Evolutionary conservation across 2,329 filamentous ascomycete species (phyloP).

Genomic region (Pseudocercospora fuligena): DNA sequence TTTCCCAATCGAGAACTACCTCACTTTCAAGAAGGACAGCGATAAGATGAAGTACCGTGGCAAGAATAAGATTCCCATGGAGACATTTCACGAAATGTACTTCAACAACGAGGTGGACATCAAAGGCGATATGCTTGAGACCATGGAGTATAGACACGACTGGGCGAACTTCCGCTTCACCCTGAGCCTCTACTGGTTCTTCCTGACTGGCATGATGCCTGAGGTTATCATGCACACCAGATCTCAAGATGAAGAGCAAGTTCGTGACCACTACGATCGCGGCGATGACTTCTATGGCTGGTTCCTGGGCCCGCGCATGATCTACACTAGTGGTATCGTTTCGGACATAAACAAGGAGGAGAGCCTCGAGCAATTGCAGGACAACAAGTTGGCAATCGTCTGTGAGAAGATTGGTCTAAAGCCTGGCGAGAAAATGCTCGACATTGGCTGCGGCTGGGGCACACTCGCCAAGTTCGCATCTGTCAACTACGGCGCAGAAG

Average conservation of each 20-base stretch:
- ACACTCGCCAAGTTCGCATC: conserved; percentile 93
- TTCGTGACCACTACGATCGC: conserved; percentile 95
- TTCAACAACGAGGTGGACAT: conserved; percentile 94
- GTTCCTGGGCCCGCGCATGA: conserved; percentile 98
- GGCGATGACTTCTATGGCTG: conserved; percentile 98
- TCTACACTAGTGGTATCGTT: conserved; percentile 96
- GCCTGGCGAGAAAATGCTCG: conserved; percentile 80
- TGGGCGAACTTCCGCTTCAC: conserved; percentile 97
- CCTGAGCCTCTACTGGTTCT: conserved; percentile 80
- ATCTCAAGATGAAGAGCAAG: conserved; percentile 96
- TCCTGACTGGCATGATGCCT: conserved; percentile 84
- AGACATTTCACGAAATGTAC: conserved; percentile 98
- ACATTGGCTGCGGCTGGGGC: conserved; percentile 98
- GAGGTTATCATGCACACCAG: conserved; percentile 92
- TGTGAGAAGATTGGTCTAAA: conserved; percentile 93
- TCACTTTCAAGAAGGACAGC: conserved; percentile 72
- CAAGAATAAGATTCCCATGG: conserved; percentile 81
- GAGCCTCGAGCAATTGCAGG: conserved; percentile 90
- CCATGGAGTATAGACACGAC: conserved; percentile 92
- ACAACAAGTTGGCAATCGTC: conserved; percentile 94
- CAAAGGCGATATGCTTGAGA: conserved; percentile 88
- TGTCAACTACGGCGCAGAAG: conserved; percentile 84
- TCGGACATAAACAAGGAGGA: conserved; percentile 87
- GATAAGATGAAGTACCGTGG: conserved; percentile 72
- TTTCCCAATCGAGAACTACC: conserved; percentile 87